phyloP scores from a whole-genome alignment of 1,284 basidiomycete genomes.

The Austroboletus olivaceoglutinosus region DNA sequence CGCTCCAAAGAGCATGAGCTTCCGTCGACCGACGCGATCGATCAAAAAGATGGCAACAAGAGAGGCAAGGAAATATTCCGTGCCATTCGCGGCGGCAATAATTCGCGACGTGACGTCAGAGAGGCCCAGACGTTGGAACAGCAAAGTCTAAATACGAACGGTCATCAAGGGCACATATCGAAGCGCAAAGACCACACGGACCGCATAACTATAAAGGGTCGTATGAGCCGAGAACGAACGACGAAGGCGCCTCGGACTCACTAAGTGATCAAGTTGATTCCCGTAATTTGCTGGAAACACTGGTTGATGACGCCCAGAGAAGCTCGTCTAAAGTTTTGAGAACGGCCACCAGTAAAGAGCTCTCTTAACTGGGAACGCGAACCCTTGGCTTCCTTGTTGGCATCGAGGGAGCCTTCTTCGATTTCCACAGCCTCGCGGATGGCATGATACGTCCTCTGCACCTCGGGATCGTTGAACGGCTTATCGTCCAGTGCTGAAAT shows the following conservation, averaged over 20 bases:
- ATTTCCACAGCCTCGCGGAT: constrained; percentile 52
- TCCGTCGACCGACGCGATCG: constrained; percentile 37
- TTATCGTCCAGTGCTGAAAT: constrained; percentile 63
- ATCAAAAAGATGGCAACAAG: constrained; percentile 34
- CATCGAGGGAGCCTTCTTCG: constrained; percentile 29
- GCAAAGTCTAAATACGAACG: constrained; percentile 42
- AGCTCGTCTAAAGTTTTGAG: constrained; percentile 64
- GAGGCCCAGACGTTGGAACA: constrained; percentile 61
- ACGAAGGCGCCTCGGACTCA: constrained; percentile 27
- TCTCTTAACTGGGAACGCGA: constrained; percentile 37
- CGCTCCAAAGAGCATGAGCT: constrained; percentile 38
- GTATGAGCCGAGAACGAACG: neutral
- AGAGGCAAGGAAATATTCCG: constrained; percentile 45
- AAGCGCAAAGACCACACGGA: constrained; percentile 18
- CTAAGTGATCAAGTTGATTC: constrained; percentile 63
- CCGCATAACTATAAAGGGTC: constrained; percentile 31
- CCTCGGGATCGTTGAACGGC: constrained; percentile 47
- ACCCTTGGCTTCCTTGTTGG: constrained; percentile 5
- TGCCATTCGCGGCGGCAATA: constrained; percentile 67
- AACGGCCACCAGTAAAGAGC: constrained; percentile 56
- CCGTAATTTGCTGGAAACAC: constrained; percentile 69
- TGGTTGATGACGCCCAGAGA: constrained; percentile 59
- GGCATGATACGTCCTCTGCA: constrained; percentile 54
- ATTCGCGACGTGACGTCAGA: constrained; percentile 61
- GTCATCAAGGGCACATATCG: neutral